phyloP scores from a whole-genome alignment of 768 basidiomycete species.

The Termitomyces sp. region DNA sequence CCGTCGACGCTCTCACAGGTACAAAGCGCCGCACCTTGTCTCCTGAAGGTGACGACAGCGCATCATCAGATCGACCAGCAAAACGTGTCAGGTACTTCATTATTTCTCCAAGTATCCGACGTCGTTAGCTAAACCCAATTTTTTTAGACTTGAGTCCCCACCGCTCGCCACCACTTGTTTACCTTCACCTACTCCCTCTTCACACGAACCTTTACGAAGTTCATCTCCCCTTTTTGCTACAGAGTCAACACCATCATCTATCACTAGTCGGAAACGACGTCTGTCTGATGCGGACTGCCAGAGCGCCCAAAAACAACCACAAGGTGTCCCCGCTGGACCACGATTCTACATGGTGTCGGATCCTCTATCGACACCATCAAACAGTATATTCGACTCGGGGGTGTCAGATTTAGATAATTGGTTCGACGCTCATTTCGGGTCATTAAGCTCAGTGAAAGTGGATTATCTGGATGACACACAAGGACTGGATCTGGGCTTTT shows the following conservation, averaged over 20 bases:
- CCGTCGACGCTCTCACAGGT: slow-evolving; percentile 1
- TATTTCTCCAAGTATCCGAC: background rate
- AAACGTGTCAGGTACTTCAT: slow-evolving; percentile 17
- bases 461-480: slow-evolving; percentile 15
- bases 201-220: slow-evolving; percentile 1
- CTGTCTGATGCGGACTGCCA: slow-evolving; percentile 28
- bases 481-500: background rate
- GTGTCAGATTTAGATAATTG: slow-evolving; percentile 28
- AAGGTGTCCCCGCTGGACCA: slow-evolving; percentile 14
- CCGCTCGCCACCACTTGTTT: background rate
- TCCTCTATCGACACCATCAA: slow-evolving; percentile 18
- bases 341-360: slow-evolving; percentile 26
- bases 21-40: slow-evolving; percentile 14
- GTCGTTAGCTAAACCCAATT: background rate
- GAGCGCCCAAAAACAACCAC: slow-evolving; percentile 22
- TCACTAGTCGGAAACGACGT: slow-evolving; percentile 30
- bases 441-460: slow-evolving; percentile 9
- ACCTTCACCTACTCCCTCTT: slow-evolving; percentile 13
- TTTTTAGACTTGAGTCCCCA: background rate
- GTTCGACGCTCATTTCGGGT: slow-evolving; percentile 28
- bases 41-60: background rate
- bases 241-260: background rate
- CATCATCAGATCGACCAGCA: background rate
- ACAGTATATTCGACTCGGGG: background rate
- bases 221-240: background rate